Evolutionary conservation across 2,329 filamentous ascomycete genomes (phyloP), one percentile per base, ranked within the genome.

Genomic region (Didymella exigua): DNA sequence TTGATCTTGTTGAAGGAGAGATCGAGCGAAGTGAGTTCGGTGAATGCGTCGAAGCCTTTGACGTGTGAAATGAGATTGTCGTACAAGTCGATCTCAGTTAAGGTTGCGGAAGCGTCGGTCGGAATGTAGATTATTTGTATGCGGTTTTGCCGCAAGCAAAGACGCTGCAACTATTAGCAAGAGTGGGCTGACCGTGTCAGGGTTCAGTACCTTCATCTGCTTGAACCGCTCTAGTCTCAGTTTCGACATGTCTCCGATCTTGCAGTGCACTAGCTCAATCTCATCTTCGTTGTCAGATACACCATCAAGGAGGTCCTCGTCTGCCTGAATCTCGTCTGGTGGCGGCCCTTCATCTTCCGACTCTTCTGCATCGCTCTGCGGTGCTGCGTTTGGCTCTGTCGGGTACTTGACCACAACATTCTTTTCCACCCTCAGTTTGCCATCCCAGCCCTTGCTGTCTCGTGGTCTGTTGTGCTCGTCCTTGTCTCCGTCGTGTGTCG

Each of bases 1-100:
- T 96, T 97, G 79, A 99, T 93, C 81, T 98, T 98, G 81, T 99
- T 99, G 84, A 97, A 99, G 75, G 90, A 96, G 46, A 99, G 82
- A 73, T 99, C 95, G 49, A 99, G 85, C 52, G 81, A 89, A 5
- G 84, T 91, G 49, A 99, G 84, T 58, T 89, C 82, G 11, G 82
- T 85, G 53, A 97, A 85, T 40, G 86, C 81, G 49, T 97, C 92
- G 40, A 99, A 83, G 26, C 90, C 90, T 62, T 88, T 87, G 75
- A 97, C 86, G 75, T 96, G 92, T 10, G 87, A 85, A 66, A 99
- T 92, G 16, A 96, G 83, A 76, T 99, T 99, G 78, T 99, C 95
- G 79, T 99, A 99, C 56, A 99, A 84, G 68, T 99, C 95, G 45
- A 99, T 84, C 56, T 99, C 95, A 68, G 85, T 78, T 34, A 99